These are phyloP conservation scores for Penicillium salamii DNA, from an alignment of 495 filamentous ascomycete genomes.

Conservation along the genomic window DNA sequence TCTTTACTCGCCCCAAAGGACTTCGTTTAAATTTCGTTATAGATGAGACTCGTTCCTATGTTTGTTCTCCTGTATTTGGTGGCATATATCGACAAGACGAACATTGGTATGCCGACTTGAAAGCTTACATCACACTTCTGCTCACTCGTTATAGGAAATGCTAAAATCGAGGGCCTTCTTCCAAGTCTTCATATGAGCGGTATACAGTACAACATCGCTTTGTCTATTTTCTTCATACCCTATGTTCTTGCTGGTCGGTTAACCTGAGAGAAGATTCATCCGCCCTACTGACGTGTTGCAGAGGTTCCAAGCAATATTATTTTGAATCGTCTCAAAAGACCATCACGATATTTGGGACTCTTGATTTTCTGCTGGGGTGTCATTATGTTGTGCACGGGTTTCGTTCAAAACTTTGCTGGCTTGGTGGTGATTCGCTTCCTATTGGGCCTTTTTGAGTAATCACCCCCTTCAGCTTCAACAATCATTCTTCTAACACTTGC, in stretches of 20 bases:
- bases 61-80: conserved; percentile 9
- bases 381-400: background rate
- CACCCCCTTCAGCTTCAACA: background rate
- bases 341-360: background rate
- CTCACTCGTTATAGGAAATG: background rate
- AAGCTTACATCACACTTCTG: no score
- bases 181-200: background rate
- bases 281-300: background rate
- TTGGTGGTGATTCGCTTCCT: background rate
- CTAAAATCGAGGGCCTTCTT: background rate
- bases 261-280: background rate
- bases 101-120: background rate
- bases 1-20: no score
- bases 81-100: conserved; percentile 9
- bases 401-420: background rate
- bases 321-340: background rate
- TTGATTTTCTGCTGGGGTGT: background rate
- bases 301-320: background rate
- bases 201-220: background rate
- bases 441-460: background rate
- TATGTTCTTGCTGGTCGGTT: background rate
- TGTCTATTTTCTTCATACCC: background rate
- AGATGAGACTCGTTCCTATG: conserved; percentile 9
- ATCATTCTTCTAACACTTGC: background rate
- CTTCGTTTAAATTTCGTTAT: background rate